Conservation (phyloP, 495 filamentous ascomycete genomes). For the Gamarada debralockiae region DNA sequence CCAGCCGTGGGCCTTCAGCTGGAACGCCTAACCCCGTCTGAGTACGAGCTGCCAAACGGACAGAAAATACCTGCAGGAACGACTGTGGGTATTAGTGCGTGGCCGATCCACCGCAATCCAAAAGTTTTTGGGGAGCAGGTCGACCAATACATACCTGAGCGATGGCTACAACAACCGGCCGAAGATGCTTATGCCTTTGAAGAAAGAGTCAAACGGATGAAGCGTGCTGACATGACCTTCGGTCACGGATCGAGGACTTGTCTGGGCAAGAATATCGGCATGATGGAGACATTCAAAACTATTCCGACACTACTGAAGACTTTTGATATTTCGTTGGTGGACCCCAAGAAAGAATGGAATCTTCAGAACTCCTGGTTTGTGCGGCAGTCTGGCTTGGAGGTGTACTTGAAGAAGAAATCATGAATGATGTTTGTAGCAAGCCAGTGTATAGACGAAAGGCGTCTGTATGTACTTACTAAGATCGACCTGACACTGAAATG, state of each 20-base stretch:
- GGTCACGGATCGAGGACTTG: constrained; percentile 36
- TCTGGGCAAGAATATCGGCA: constrained; percentile 37
- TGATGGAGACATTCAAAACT: constrained; percentile 42
- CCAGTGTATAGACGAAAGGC: too few species aligned
- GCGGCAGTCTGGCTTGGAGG: constrained; percentile 27
- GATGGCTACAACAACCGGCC: constrained; percentile 44
- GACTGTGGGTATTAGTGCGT: constrained; percentile 47
- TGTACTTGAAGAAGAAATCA: too few species aligned
- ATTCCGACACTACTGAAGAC: constrained; percentile 31
- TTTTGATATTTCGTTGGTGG: constrained; percentile 32
- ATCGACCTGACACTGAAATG: too few species aligned
- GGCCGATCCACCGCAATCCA: constrained; percentile 46
- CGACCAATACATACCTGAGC: constrained; percentile 47
- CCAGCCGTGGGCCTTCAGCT: constrained; percentile 59
- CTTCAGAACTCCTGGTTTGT: constrained; percentile 36
- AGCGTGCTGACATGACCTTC: constrained; percentile 33
- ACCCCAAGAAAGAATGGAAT: constrained; percentile 33
- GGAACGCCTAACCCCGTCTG: constrained; percentile 61
- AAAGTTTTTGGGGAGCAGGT: constrained; percentile 50
- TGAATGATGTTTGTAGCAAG: too few species aligned
- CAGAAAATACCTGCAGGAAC: constrained; percentile 45
- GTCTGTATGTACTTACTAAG: too few species aligned
- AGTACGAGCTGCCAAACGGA: constrained; percentile 44
- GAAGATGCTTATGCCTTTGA: constrained; percentile 22
- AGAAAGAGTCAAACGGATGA: constrained; percentile 27